A percentile compares a stretch with the other conserved stretches of the same genome.
phyloP scores from a whole-genome alignment of 179 eudicot species.

The Silene coronaria region DNA sequence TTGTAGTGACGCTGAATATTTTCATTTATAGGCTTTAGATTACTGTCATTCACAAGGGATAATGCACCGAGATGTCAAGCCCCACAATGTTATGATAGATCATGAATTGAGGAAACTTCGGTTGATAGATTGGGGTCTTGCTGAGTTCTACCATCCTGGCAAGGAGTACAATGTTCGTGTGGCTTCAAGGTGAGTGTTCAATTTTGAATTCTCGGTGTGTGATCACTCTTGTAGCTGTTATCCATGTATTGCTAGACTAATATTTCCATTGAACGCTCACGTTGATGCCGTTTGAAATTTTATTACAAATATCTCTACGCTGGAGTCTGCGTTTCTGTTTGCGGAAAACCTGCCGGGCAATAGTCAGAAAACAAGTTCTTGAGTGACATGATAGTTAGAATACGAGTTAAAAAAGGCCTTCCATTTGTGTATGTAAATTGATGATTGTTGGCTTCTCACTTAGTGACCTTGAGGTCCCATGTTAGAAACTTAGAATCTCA shows the following conservation, averaged over 20 bases:
- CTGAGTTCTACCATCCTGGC: constrained; percentile 64
- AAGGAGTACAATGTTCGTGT: constrained; percentile 67
- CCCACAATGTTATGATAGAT: constrained; percentile 69
- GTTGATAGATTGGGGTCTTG: constrained; percentile 67
- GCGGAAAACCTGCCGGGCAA: background rate
- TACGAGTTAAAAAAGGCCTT: too few species aligned
- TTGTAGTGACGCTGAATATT: background rate
- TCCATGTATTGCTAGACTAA: background rate
- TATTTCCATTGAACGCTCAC: background rate
- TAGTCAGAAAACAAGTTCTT: constrained; percentile 2
- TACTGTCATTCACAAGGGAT: constrained; percentile 63
- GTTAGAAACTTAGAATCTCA: background rate
- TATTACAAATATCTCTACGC: background rate
- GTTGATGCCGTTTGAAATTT: background rate
- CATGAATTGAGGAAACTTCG: constrained; percentile 61
- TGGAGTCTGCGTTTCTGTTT: background rate
- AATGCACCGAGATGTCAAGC: constrained; percentile 66
- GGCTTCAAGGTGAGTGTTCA: constrained; percentile 50
- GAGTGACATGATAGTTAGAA: too few species aligned
- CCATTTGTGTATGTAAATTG: too few species aligned
- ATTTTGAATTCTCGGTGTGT: background rate
- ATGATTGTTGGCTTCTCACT: background rate
- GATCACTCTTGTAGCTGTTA: background rate
- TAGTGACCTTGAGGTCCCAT: background rate
- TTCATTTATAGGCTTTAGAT: constrained; percentile 43